Conservation (phyloP, 371 early-diverging fungal genomes). For the Coemansia linderi region DNA sequence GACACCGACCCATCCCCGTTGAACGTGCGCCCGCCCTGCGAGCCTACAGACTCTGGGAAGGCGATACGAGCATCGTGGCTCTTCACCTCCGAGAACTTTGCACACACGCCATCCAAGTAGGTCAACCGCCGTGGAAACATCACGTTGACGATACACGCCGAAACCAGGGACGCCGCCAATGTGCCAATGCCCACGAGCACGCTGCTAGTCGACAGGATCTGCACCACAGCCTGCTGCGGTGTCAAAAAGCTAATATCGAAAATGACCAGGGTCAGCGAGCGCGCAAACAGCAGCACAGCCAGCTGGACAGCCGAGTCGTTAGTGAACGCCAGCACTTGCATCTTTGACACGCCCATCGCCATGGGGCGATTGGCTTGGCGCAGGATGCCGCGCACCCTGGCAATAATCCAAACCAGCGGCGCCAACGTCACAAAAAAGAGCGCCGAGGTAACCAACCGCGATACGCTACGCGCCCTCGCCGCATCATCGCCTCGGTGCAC, state of each 20-base stretch:
- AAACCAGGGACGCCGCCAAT: slow-evolving; percentile 32
- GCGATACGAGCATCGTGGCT: slow-evolving; percentile 15
- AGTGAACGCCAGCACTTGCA: slow-evolving; percentile 40
- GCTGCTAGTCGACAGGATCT: slow-evolving; percentile 23
- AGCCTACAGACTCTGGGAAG: neutral
- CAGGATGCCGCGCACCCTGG: slow-evolving; percentile 16
- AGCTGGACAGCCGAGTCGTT: slow-evolving; percentile 15
- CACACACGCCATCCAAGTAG: slow-evolving; percentile 17
- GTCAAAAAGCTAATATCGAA: slow-evolving; percentile 48
- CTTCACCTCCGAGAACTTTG: slow-evolving; percentile 16
- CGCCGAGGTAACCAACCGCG: slow-evolving; percentile 23
- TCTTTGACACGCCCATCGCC: slow-evolving; percentile 24
- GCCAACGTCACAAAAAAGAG: slow-evolving; percentile 19
- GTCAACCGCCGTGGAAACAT: slow-evolving; percentile 29
- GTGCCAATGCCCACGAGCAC: slow-evolving; percentile 35
- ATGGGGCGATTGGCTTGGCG: slow-evolving; percentile 22
- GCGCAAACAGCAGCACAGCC: slow-evolving; percentile 26
- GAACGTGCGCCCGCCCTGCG: neutral
- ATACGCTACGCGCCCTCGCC: slow-evolving; percentile 35
- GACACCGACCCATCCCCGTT: slow-evolving; percentile 4
- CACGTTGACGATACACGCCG: slow-evolving; percentile 16
- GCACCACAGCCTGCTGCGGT: slow-evolving; percentile 11
- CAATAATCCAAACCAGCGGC: slow-evolving; percentile 18
- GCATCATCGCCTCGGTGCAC: slow-evolving; percentile 17
- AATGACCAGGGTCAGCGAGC: slow-evolving; percentile 24